Evolutionary conservation across 1,284 basidiomycete species (phyloP).

Genomic region (Boletus sp.): DNA sequence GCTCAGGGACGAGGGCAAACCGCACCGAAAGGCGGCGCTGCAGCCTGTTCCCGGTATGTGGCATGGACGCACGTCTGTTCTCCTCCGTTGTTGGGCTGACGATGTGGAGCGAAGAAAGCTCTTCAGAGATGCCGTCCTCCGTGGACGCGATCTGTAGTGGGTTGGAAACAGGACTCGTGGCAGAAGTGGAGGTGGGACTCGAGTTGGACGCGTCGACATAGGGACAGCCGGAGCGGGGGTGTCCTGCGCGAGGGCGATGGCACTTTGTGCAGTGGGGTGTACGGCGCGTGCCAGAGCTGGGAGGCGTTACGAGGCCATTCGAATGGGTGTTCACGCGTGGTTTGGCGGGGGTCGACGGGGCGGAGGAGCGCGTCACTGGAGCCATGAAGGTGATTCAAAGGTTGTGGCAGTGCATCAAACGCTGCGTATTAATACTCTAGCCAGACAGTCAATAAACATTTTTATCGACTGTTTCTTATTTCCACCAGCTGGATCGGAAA

Average conservation of each 20-base stretch:
- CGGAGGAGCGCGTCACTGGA: slow-evolving; percentile 35
- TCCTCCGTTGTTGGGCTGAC: slow-evolving; percentile 32
- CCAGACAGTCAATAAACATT: no score
- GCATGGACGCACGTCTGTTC: slow-evolving; percentile 1
- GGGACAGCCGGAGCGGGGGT: slow-evolving; percentile 62
- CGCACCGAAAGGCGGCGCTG: slow-evolving; percentile 35
- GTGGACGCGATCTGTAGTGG: not conserved
- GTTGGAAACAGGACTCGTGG: slow-evolving; percentile 8
- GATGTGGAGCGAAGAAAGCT: slow-evolving; percentile 39
- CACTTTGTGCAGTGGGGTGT: slow-evolving; percentile 56
- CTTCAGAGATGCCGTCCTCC: slow-evolving; percentile 29
- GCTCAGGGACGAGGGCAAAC: slow-evolving; percentile 37
- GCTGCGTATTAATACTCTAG: no score
- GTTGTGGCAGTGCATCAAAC: not conserved
- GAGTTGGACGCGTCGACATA: slow-evolving; percentile 33
- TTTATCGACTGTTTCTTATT: no score
- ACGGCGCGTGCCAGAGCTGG: slow-evolving; percentile 40
- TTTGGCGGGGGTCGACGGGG: slow-evolving; percentile 34
- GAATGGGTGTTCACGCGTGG: slow-evolving; percentile 16
- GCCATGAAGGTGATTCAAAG: slow-evolving; percentile 27
- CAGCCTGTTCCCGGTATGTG: slow-evolving; percentile 3
- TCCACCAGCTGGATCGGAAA: not conserved
- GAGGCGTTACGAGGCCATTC: slow-evolving; percentile 22
- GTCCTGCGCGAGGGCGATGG: slow-evolving; percentile 54
- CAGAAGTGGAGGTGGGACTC: slow-evolving; percentile 31